Evolutionary conservation across 306 rosid genomes (phyloP).

Genomic region (Fragaria vesca): DNA sequence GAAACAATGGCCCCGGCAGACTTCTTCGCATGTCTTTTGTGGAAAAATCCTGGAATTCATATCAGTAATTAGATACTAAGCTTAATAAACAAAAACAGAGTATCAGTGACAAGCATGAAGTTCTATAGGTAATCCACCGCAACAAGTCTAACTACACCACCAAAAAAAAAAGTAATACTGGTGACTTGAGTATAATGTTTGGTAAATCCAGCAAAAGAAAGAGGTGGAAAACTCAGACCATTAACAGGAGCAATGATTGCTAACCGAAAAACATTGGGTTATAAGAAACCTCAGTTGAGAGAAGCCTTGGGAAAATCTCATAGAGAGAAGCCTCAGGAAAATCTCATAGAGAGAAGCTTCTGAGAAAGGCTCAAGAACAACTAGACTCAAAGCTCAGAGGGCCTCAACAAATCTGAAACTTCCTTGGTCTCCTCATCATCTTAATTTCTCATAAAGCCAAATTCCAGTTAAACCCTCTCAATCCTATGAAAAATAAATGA

Average conservation of each 20-base stretch:
- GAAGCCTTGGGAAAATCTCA: neutral
- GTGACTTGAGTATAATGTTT: neutral
- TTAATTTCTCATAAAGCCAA: neutral
- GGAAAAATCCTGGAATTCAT: constrained; percentile 68
- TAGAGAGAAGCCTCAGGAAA: neutral
- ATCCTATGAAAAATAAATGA: neutral
- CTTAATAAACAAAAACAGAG: constrained; percentile 1
- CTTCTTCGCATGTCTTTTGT: constrained; percentile 81
- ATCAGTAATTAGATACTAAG: constrained; percentile 28
- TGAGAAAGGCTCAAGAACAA: neutral
- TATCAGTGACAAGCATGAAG: constrained; percentile 14
- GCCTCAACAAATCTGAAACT: neutral
- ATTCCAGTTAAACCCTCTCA: neutral
- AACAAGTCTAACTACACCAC: neutral
- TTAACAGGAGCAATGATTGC: neutral
- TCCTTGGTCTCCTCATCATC: neutral
- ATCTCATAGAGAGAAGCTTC: neutral
- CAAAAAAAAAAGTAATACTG: neutral
- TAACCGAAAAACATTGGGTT: neutral
- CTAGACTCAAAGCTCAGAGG: neutral
- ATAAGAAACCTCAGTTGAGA: neutral
- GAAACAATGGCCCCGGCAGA: constrained; percentile 50
- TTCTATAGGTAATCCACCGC: neutral
- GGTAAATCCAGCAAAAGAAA: neutral
- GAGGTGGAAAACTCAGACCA: neutral